Evolutionary conservation across 176 grass and related monocot species (phyloP), one percentile per base, ranked within the genome.

Genomic region (Aegilops speltoides): DNA sequence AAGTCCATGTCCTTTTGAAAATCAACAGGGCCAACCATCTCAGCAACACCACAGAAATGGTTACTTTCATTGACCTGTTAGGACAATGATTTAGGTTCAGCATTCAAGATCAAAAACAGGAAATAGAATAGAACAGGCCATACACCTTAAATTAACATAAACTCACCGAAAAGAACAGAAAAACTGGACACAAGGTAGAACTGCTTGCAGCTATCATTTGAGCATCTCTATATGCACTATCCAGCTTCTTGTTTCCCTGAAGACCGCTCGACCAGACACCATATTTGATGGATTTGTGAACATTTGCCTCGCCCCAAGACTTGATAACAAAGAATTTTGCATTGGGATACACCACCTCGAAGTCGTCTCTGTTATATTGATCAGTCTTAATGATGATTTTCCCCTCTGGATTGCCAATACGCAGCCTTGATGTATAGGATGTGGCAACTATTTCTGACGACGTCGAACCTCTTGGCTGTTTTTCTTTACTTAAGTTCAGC

Each of bases 301-400:
- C 65, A 73, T 95, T 89, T 22, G 74, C 80, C 81, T 91, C 90
- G 23, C 69, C 69, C 37, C 29, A 90, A 6, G 90, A 90, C 70
- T 95, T 95, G 45, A 95, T 93, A 54, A 98, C 89, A 85, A 95
- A 98, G 86, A 98, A 95, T 52, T 92, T 98, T 23, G 93, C 95
- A 88, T 86, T 82, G 76, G 85, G 80, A 84, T 98, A 90, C 67
- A 93, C 87, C 88, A 94, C 86, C 25, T 74, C 61, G 60, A 98
- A 95, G 57, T 95, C 93, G 57, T 86, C 82, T 80, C 85, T 88
- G 84, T 98, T 98, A 76, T 90, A 98, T 19, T 93, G 86, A 83
- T 93, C 83, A 86, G 86, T 75, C 52, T 66, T 88, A 33, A 98
- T 88, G 72, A 90, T 38, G 73, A 95, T 89, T 88, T 88, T 86